Conservation (phyloP, 106 monocot species). For the Platanthera guangdongensis region DNA sequence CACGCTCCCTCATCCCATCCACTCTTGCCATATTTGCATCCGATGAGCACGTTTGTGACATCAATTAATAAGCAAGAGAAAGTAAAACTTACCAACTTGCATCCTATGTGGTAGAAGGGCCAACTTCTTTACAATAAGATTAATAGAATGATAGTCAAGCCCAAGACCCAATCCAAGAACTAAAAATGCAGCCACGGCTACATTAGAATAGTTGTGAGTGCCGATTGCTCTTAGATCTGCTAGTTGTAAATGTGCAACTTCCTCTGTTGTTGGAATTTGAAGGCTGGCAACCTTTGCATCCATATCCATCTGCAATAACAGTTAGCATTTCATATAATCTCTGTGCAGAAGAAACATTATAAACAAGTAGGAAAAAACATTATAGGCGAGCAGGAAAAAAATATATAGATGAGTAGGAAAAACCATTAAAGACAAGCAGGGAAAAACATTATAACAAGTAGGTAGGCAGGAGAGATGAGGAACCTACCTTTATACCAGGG, state of each 20-base stretch:
- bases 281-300: constrained; percentile 24
- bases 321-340: neutral
- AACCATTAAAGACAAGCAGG: neutral
- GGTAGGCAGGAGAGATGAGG: neutral
- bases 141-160: constrained; percentile 16
- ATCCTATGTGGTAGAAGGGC: constrained; percentile 36
- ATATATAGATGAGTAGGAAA: neutral
- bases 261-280: constrained; percentile 6
- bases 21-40: no score
- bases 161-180: constrained; percentile 44
- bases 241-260: constrained; percentile 13
- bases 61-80: neutral
- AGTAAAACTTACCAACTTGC: constrained; percentile 32
- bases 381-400: neutral
- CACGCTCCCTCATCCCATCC: no score
- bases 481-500: constrained; percentile 39
- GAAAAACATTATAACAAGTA: neutral
- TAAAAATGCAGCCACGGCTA: constrained; percentile 34
- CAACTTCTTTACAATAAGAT: constrained; percentile 14
- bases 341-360: neutral
- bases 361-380: neutral
- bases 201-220: constrained; percentile 35
- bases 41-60: no score
- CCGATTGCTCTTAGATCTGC: constrained; percentile 34
- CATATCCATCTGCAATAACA: constrained; percentile 21